Evolutionary conservation across 2,329 filamentous ascomycete genomes (phyloP), one percentile per base, ranked within the genome.

Genomic region (Epichloe gansuensis): DNA sequence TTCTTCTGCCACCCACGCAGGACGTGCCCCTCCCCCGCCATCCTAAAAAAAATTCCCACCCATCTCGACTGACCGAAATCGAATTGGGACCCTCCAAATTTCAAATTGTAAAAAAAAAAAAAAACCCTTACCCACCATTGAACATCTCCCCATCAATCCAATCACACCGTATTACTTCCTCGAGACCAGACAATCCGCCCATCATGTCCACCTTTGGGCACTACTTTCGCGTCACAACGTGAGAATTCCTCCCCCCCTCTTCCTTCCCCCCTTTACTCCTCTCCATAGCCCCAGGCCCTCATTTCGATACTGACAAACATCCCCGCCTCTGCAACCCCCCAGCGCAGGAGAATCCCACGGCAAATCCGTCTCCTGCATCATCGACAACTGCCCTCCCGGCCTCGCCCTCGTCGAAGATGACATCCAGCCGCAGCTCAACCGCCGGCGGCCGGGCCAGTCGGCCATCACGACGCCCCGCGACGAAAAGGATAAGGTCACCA

Each of bases 391-490:
- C 64, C 93, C 91, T 38, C 90, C 93, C 13, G 87, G 88, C 62
- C 84, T 97, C 76, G 74, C 83, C 62, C 81, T 97, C 67, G 85
- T 81, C 56, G 90, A 95, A 70, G 76, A 74, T 51, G 88, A 94
- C 64, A 94, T 97, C 65, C 91, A 98, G 71, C 89, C 89, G 47
- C 89, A 96, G 72, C 87, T 97, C 80, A 94, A 85, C 42, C 84
- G 91, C 58, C 81, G 91, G 55, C 80, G 91, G 54, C 91, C 91
- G 5, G 91, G 91, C 44, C 91, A 98, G 71, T 88, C 82, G 60
- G 82, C 83, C 56, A 85, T 97, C 63, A 95, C 89, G 2, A 97
- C 93, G 1, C 91, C 91, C 17, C 82, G 93, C 60, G 82, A 96
- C 68, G 91, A 97, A 71, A 91, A 91, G 69, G 93, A 97, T 68